phyloP scores from a whole-genome alignment of 2,329 filamentous ascomycete species.

The Colletotrichum brevisporum region DNA sequence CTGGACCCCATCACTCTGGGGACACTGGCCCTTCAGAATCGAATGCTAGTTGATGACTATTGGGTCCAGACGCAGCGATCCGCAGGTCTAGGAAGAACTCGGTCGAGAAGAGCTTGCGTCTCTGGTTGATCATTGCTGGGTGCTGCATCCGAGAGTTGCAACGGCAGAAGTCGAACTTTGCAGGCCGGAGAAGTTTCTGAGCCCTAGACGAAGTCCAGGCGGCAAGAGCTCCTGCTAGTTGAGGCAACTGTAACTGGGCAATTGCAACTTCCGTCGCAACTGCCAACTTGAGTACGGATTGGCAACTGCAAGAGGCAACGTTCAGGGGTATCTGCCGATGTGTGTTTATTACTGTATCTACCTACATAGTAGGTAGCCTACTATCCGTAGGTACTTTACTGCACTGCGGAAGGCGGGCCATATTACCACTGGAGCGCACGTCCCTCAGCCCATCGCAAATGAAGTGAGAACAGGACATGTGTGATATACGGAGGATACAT shows the following conservation, averaged over 20 bases:
- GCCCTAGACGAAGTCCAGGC: neutral
- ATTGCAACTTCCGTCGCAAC: neutral
- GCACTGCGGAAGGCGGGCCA: too few relatives aligned
- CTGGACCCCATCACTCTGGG: neutral
- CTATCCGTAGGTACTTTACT: too few relatives aligned
- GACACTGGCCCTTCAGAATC: neutral
- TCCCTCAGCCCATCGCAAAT: slow-evolving; percentile 22
- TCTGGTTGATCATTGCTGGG: neutral
- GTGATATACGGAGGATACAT: neutral
- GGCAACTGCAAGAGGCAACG: neutral
- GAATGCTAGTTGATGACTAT: too few relatives aligned
- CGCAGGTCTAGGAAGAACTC: neutral
- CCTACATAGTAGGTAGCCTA: too few relatives aligned
- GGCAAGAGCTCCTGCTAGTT: neutral
- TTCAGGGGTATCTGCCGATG: neutral
- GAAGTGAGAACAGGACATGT: slow-evolving; percentile 12
- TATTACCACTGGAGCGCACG: neutral
- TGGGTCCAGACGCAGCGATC: too few relatives aligned
- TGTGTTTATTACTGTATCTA: too few relatives aligned
- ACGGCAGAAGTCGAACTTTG: too few relatives aligned
- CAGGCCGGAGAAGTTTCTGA: too few relatives aligned
- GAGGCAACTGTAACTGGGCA: neutral
- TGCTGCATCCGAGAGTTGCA: neutral
- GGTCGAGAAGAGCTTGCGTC: neutral
- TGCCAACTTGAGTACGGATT: neutral